phyloP scores from a whole-genome alignment of 257 asterid genomes.

The Solanum appendiculatum region DNA sequence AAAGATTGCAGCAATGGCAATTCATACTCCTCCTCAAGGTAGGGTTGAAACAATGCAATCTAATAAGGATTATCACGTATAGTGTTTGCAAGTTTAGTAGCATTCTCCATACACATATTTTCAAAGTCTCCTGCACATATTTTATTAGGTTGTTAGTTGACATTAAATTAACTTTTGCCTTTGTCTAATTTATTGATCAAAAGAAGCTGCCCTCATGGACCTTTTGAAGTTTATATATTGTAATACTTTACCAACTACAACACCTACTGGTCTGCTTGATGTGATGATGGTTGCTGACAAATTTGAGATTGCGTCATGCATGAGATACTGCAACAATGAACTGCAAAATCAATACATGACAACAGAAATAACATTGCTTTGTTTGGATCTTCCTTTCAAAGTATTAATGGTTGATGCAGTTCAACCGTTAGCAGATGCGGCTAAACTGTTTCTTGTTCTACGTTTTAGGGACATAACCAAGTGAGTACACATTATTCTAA shows the following conservation, averaged over 20 bases:
- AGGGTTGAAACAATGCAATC: not conserved
- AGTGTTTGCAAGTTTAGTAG: not conserved
- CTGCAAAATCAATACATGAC: conserved; percentile 66
- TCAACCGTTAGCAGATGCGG: conserved; percentile 64
- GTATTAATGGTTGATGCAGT: conserved; percentile 65
- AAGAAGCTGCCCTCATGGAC: conserved; percentile 84
- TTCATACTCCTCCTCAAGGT: not conserved
- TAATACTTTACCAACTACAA: conserved; percentile 46
- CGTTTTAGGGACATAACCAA: conserved; percentile 72
- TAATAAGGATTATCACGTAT: not conserved
- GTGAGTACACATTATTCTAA: conserved; percentile 21
- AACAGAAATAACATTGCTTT: conserved; percentile 76
- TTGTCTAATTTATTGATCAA: conserved; percentile 34
- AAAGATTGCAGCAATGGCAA: not conserved
- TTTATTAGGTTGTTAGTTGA: not conserved
- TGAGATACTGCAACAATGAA: conserved; percentile 70
- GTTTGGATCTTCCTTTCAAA: conserved; percentile 83
- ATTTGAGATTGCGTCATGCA: conserved; percentile 77
- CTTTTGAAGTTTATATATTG: conserved; percentile 73
- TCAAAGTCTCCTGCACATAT: not conserved
- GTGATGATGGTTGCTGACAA: conserved; percentile 92
- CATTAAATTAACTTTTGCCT: not conserved
- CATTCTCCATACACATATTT: no score
- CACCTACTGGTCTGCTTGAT: conserved; percentile 60
- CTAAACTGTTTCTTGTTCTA: conserved; percentile 62